These are phyloP conservation scores for Chlorella sorokiniana DNA, from an alignment of 139 green algal genomes.

Conservation along the genomic window DNA sequence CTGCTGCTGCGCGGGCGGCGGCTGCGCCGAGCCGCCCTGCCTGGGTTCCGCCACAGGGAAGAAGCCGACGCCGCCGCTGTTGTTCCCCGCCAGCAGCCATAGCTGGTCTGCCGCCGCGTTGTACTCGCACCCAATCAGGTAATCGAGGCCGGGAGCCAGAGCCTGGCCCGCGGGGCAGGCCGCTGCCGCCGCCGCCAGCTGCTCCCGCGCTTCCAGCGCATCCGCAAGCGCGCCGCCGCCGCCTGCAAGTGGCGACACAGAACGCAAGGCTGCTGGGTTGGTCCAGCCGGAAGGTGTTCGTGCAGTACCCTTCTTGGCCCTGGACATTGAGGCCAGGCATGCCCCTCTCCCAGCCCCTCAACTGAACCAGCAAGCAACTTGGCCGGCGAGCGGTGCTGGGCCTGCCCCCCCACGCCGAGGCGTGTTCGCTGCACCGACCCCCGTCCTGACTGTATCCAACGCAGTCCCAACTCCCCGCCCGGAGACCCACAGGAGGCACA, in stretches of 20 bases:
- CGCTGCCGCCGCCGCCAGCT: conserved; percentile 25
- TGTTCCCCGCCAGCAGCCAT: conserved; percentile 59
- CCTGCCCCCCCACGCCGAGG: no score
- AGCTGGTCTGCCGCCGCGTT: conserved; percentile 53
- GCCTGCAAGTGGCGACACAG: conserved; percentile 11
- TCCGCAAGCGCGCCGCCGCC: conserved; percentile 58
- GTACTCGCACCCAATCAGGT: conserved; percentile 71
- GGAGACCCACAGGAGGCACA: not conserved
- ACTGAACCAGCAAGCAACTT: no score
- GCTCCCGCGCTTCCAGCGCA: conserved; percentile 48
- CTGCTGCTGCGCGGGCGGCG: conserved; percentile 9
- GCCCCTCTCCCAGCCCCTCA: no score
- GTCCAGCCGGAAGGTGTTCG: not conserved
- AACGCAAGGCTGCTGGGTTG: not conserved
- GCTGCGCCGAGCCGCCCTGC: conserved; percentile 12
- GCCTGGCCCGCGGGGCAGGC: conserved; percentile 1
- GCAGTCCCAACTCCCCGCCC: not conserved
- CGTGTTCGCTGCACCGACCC: no score
- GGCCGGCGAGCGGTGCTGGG: no score
- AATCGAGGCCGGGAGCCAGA: conserved; percentile 52
- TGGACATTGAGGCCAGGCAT: no score
- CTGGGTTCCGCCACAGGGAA: conserved; percentile 60
- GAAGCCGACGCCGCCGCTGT: conserved; percentile 56
- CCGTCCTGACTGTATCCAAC: no score
- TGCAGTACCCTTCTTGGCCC: no score